Evolutionary conservation across 2,329 filamentous ascomycete species (phyloP).

Genomic region (Biscogniauxia marginata): DNA sequence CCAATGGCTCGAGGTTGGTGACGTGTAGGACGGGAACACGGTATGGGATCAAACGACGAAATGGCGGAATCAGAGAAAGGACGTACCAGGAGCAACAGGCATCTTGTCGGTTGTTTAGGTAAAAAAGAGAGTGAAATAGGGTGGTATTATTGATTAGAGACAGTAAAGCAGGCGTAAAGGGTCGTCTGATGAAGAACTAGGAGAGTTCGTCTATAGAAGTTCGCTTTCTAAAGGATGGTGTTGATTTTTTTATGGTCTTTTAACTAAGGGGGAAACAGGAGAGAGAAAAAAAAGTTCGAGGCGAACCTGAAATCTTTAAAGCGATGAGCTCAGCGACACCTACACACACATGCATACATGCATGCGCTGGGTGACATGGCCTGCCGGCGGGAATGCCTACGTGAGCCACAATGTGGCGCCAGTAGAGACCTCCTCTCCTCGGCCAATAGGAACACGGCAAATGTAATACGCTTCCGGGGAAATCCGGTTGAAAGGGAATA

Average conservation of each 20-base stretch:
- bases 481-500: slow-evolving; percentile 18
- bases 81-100: slow-evolving; percentile 45
- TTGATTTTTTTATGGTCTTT: not conserved
- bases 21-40: slow-evolving; percentile 14
- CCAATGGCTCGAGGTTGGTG: slow-evolving; percentile 29
- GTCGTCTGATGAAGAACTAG: slow-evolving; percentile 7
- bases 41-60: slow-evolving; percentile 11
- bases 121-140: slow-evolving; percentile 13
- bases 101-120: slow-evolving; percentile 39
- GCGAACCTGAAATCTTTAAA: slow-evolving; percentile 28
- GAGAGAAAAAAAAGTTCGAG: slow-evolving; percentile 27
- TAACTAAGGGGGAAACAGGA: not conserved
- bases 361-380: slow-evolving; percentile 7
- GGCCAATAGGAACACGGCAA: slow-evolving; percentile 39
- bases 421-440: slow-evolving; percentile 12
- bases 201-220: not conserved
- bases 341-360: slow-evolving; percentile 13
- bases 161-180: slow-evolving; percentile 5
- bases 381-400: not conserved
- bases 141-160: slow-evolving; percentile 29
- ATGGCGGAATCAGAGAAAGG: slow-evolving; percentile 13
- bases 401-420: slow-evolving; percentile 36
- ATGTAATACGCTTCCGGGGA: slow-evolving; percentile 30
- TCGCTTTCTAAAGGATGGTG: not conserved
- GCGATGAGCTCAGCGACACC: slow-evolving; percentile 32